Base-by-base conservation (phyloP, 1,139 yeast species). In the Taphrina communis region DNA sequence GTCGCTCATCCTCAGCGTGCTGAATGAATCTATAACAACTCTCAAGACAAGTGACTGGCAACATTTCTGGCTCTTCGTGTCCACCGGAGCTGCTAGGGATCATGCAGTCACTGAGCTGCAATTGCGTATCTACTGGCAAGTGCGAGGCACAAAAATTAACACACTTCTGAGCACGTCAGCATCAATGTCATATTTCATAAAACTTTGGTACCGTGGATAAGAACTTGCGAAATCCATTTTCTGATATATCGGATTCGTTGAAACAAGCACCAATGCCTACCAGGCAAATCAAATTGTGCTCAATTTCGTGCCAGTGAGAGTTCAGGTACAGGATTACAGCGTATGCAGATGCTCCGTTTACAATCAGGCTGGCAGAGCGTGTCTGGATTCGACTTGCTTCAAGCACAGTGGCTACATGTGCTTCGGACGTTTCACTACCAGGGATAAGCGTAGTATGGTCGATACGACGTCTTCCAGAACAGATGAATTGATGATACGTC, bases 321-420 rank as follows among this genome's bases (percentile, higher is more conserved):
- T 63, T 44, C 44, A 63, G 14, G 38, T 55, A 46, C 7, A 6
- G n/a, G 12, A 63, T 42, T 31, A 46, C 25, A 12, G 61, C 67
- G 35, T 38, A 55, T 19, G 56, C 67, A 44, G 67, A 63, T 12
- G 44, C 41, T 5, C 67, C 67, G 14, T 31, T 58, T 14, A 50
- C 61, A n/a, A 63, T 38, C 36, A 63, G 12, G 19, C 59, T 63
- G 55, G 38, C 46, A 11, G 39, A 7, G 6, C 35, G 25, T 7
- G 41, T 12, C 7, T 21, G 25, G 6, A 8, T 9, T 36, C 4
- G 53, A 9, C 12, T 44, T 5, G 36, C 9, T 17, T 44, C 3
- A 21, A 63, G 56, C 36, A 63, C 60, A 12, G 56, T 52, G 12
- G 55, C 44, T 25, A 63, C 46, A 21, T 63, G 67, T 7, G 48